These are phyloP conservation scores for Neurospora sp. DNA, from an alignment of 2,329 filamentous ascomycete genomes.

Conservation along the genomic window DNA sequence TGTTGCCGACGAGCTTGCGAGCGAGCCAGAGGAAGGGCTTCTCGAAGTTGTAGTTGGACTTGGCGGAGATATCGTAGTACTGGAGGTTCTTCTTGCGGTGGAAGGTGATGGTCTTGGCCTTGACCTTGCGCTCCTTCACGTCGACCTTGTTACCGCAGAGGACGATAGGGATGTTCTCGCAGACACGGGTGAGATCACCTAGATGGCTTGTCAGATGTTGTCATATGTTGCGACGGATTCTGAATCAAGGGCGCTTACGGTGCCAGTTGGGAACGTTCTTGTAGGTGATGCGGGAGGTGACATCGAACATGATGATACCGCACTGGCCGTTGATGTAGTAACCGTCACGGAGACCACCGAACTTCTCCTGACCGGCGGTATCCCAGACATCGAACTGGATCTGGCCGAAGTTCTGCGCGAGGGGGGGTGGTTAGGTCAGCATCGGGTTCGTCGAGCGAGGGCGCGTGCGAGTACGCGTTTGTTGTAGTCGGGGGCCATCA, in stretches of 20 bases:
- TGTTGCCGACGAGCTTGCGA: constrained; percentile 95
- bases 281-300: constrained; percentile 98
- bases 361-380: constrained; percentile 98
- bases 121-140: constrained; percentile 99
- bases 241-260: constrained; percentile 46
- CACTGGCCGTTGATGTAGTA: constrained; percentile 99
- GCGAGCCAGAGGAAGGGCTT: constrained; percentile 99
- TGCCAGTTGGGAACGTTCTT: constrained; percentile 99
- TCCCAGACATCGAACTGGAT: constrained; percentile 99
- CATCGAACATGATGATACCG: constrained; percentile 99
- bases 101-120: constrained; percentile 99
- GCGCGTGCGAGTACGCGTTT: constrained; percentile 1
- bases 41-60: constrained; percentile 99
- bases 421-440: constrained; percentile 10
- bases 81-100: constrained; percentile 99
- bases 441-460: constrained; percentile 13
- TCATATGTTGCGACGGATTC: background rate
- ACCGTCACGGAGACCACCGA: constrained; percentile 95
- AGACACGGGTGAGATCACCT: constrained; percentile 98
- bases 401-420: constrained; percentile 79
- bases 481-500: constrained; percentile 12
- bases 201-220: background rate
- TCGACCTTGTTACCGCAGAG: constrained; percentile 99
- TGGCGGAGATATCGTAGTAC: constrained; percentile 99
- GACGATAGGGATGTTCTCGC: constrained; percentile 98